phyloP scores from a whole-genome alignment of 176 grass and related monocot genomes.

The Thinopyrum elongatum region DNA sequence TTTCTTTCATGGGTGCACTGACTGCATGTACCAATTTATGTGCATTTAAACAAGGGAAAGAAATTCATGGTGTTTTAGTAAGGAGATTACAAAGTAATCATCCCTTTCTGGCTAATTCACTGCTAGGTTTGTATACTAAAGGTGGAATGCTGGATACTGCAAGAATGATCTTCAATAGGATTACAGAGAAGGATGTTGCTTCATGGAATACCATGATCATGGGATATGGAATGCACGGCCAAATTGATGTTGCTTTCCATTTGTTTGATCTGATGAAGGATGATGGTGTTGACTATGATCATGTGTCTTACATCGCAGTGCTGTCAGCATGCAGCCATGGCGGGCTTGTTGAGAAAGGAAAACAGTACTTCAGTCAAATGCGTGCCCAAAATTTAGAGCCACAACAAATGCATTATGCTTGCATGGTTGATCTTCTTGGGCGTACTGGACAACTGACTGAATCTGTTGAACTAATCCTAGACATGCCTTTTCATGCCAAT shows the following conservation, averaged over 20 bases:
- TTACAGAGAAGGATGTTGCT: constrained; percentile 53
- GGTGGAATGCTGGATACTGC: constrained; percentile 68
- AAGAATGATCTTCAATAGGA: constrained; percentile 65
- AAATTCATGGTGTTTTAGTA: constrained; percentile 68
- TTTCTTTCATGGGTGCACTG: constrained; percentile 78
- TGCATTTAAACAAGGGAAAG: constrained; percentile 76
- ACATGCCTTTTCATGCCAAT: constrained; percentile 76
- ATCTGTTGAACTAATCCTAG: constrained; percentile 58
- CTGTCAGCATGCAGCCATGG: constrained; percentile 80
- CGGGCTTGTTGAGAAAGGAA: constrained; percentile 77
- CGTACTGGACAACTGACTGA: constrained; percentile 67
- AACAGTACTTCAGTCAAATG: constrained; percentile 85
- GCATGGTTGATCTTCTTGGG: constrained; percentile 90
- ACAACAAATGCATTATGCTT: constrained; percentile 85
- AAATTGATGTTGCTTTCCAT: constrained; percentile 59
- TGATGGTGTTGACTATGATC: constrained; percentile 62
- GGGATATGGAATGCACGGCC: constrained; percentile 71
- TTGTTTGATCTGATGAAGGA: constrained; percentile 74
- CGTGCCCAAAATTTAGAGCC: constrained; percentile 52
- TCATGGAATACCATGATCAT: constrained; percentile 92
- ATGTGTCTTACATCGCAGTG: constrained; percentile 84
- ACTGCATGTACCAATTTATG: constrained; percentile 74
- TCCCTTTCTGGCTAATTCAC: constrained; percentile 65
- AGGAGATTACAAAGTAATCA: constrained; percentile 51
- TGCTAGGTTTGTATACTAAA: constrained; percentile 76